A percentile compares a stretch with the other conserved stretches of the same genome.
phyloP scores from a whole-genome alignment of 139 green algal species.

The Closterium sp. region DNA sequence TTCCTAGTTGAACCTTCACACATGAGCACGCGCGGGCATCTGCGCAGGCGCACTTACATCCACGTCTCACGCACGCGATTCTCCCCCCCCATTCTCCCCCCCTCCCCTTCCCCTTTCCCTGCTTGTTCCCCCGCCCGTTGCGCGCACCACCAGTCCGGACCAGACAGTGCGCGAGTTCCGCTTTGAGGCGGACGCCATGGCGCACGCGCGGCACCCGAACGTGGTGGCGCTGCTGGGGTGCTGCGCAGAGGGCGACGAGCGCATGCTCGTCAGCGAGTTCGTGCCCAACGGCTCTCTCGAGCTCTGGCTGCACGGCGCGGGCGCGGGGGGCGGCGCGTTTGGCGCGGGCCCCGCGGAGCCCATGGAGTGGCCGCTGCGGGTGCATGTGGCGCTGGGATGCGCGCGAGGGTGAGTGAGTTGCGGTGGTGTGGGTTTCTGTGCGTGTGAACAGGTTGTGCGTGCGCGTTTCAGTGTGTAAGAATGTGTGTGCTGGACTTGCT shows the following conservation, averaged over 20 bases:
- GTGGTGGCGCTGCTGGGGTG: conserved; percentile 39
- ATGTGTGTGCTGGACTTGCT: neutral
- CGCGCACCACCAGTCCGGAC: neutral
- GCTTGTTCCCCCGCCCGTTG: neutral
- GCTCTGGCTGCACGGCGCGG: conserved; percentile 23
- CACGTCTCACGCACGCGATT: neutral
- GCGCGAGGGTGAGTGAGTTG: conserved; percentile 39
- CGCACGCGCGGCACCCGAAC: conserved; percentile 18
- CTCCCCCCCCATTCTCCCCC: neutral
- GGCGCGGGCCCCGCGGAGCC: neutral
- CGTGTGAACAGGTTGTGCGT: too few relatives aligned
- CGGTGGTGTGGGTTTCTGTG: neutral
- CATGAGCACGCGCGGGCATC: neutral
- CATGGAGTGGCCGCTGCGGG: conserved; percentile 29
- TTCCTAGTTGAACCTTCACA: neutral
- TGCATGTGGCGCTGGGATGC: conserved; percentile 28
- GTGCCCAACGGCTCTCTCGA: conserved; percentile 38
- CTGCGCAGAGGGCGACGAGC: conserved; percentile 39
- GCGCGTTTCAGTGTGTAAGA: too few relatives aligned
- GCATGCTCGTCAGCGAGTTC: conserved; percentile 47
- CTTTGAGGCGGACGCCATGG: conserved; percentile 35
- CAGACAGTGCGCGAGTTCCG: conserved; percentile 31
- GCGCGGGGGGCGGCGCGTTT: neutral
- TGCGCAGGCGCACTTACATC: neutral
- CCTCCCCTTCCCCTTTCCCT: neutral